phyloP scores from a whole-genome alignment of 495 filamentous ascomycete genomes.

The Tuber umbilicatum region DNA sequence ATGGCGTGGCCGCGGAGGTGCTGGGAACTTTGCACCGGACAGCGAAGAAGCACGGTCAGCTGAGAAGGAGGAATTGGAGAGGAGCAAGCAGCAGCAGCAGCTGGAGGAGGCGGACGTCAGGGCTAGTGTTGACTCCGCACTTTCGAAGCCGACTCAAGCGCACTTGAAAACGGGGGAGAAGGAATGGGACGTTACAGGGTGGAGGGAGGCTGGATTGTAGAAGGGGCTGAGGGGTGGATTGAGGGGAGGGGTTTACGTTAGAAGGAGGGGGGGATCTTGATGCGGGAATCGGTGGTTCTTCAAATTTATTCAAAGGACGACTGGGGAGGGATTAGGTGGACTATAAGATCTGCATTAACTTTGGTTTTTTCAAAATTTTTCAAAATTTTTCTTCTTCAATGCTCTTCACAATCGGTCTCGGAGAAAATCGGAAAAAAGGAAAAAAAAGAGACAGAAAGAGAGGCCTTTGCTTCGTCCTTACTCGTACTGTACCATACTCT shows the following conservation, averaged over 20 bases:
- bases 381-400: neutral
- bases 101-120: slow-evolving; percentile 30
- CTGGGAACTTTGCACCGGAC: slow-evolving; percentile 36
- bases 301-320: neutral
- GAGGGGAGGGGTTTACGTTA: neutral
- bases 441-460: neutral
- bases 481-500: neutral
- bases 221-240: neutral
- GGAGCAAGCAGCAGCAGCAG: slow-evolving; percentile 8
- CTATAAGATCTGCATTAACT: neutral
- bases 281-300: neutral
- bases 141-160: slow-evolving; percentile 29
- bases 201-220: slow-evolving; percentile 34
- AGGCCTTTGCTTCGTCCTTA: neutral
- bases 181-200: slow-evolving; percentile 17
- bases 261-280: neutral
- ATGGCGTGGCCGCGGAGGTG: slow-evolving; percentile 40
- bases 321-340: neutral
- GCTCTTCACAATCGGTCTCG: neutral
- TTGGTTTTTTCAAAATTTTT: neutral
- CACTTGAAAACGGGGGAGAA: slow-evolving; percentile 33
- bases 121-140: slow-evolving; percentile 25
- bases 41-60: slow-evolving; percentile 16
- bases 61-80: slow-evolving; percentile 25
- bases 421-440: neutral